phyloP scores from a whole-genome alignment of 768 basidiomycete species.

The Podaxis sp. region DNA sequence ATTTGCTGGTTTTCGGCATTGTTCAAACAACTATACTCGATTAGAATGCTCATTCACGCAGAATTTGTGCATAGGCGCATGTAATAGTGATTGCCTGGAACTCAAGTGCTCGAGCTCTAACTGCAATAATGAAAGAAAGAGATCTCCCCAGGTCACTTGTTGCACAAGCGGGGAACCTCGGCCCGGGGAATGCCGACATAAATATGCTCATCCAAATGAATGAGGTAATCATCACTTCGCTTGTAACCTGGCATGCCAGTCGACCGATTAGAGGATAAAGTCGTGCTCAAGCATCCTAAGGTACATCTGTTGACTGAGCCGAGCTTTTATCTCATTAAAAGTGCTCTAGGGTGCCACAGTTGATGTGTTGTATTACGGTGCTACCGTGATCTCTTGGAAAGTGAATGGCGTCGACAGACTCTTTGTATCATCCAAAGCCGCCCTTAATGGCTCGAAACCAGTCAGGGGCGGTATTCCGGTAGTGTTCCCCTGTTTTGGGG shows the following conservation, averaged over 20 bases:
- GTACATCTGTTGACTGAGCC: constrained; percentile 25
- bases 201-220: not conserved
- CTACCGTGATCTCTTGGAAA: constrained; percentile 87
- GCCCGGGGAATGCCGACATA: not conserved
- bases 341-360: constrained; percentile 53
- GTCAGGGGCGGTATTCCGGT: constrained; percentile 52
- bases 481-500: constrained; percentile 88
- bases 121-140: too few relatives aligned
- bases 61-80: not conserved
- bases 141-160: too few relatives aligned
- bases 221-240: not conserved
- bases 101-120: too few relatives aligned
- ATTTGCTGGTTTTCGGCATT: too few relatives aligned
- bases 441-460: constrained; percentile 77
- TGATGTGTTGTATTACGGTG: constrained; percentile 75
- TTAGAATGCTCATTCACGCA: not conserved
- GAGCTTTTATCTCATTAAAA: not conserved
- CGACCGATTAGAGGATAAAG: constrained; percentile 34
- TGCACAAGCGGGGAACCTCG: not conserved
- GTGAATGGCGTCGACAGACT: constrained; percentile 45
- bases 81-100: too few relatives aligned
- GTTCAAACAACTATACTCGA: not conserved
- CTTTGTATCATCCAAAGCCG: constrained; percentile 78
- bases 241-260: constrained; percentile 45
- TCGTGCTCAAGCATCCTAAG: constrained; percentile 61